phyloP scores from a whole-genome alignment of 805 yeast genomes.

The Wickerhamomyces tratensis region DNA sequence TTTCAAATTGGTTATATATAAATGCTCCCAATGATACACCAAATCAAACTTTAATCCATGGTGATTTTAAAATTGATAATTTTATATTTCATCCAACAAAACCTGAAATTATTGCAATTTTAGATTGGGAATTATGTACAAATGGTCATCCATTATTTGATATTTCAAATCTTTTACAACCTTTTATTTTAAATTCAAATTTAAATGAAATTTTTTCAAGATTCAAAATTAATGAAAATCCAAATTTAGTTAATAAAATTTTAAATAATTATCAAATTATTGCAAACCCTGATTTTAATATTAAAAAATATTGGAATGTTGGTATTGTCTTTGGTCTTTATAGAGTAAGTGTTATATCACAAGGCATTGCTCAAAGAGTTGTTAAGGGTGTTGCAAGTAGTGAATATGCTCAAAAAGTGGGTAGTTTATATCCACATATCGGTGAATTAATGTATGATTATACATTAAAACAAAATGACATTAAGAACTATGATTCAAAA shows the following conservation, averaged over 20 bases:
- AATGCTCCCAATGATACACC: conserved; percentile 40
- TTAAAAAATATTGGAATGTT: conserved; percentile 31
- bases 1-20: conserved; percentile 30
- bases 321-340: conserved; percentile 49
- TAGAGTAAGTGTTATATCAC: conserved; percentile 46
- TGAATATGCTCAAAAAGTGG: conserved; percentile 35
- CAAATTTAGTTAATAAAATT: conserved; percentile 7
- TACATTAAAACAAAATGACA: too few relatives aligned
- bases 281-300: conserved; percentile 14
- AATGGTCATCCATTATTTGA: conserved; percentile 59
- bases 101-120: conserved; percentile 39
- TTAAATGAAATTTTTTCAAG: conserved; percentile 23
- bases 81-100: conserved; percentile 47
- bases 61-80: conserved; percentile 58
- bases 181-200: conserved; percentile 34
- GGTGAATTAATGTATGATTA: conserved; percentile 17
- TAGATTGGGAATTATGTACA: conserved; percentile 62
- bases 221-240: conserved; percentile 9
- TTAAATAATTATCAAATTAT: conserved; percentile 2
- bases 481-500: too few relatives aligned
- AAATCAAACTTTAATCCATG: conserved; percentile 41
- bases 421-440: conserved; percentile 20
- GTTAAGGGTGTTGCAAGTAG: conserved; percentile 44
- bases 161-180: conserved; percentile 47
- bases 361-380: conserved; percentile 51